Evolutionary conservation across 495 filamentous ascomycete species (phyloP).

Genomic region (Letharia lupina): DNA sequence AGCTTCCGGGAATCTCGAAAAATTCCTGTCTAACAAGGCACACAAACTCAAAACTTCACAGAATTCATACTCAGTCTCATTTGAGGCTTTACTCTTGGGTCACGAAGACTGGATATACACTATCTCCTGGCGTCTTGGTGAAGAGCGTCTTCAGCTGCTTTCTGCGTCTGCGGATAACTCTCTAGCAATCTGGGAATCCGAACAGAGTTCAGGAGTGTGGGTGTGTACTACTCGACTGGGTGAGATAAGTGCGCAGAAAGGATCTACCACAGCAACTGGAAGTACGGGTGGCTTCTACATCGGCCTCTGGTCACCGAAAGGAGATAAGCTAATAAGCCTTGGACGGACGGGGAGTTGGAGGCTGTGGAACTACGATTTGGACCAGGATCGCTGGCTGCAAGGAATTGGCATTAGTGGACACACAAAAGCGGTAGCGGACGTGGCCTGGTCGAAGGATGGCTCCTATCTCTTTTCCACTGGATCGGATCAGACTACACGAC

Average conservation of each 20-base stretch:
- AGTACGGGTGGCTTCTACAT: constrained; percentile 96
- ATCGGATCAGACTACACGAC: constrained; percentile 87
- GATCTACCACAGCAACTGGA: constrained; percentile 89
- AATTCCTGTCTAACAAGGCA: constrained; percentile 75
- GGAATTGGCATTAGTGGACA: constrained; percentile 75
- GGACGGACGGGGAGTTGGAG: constrained; percentile 93
- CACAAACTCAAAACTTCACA: constrained; percentile 56
- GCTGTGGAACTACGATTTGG: constrained; percentile 54
- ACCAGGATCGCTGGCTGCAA: constrained; percentile 63
- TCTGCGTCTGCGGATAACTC: constrained; percentile 94
- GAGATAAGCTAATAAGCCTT: constrained; percentile 64
- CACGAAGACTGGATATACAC: constrained; percentile 99
- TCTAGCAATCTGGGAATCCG: constrained; percentile 82
- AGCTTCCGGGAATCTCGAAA: constrained; percentile 37
- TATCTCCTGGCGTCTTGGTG: constrained; percentile 58
- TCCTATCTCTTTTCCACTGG: constrained; percentile 81
- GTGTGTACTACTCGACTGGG: constrained; percentile 74
- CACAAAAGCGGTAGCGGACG: constrained; percentile 64
- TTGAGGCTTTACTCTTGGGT: constrained; percentile 88
- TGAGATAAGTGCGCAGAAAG: constrained; percentile 88
- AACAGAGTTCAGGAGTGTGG: constrained; percentile 80
- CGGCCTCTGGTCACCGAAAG: constrained; percentile 81
- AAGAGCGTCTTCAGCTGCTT: constrained; percentile 59
- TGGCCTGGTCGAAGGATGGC: constrained; percentile 78
- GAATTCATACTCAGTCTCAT: constrained; percentile 68